Conservation (phyloP, 208 protist genomes). For the Acanthamoeba sp. region DNA sequence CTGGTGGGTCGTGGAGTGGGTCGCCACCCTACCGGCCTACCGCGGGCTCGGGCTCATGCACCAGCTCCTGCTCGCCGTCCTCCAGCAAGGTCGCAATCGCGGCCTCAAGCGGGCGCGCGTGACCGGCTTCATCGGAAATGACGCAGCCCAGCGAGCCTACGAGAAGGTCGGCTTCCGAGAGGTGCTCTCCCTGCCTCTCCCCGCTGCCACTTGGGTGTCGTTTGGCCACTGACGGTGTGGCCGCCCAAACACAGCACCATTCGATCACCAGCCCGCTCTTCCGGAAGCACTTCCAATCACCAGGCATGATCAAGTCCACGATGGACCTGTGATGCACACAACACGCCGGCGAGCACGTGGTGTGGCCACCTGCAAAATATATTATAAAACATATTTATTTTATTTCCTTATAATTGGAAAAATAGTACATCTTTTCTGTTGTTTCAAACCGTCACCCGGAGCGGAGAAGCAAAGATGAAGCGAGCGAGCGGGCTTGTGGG, state of each 20-base stretch:
- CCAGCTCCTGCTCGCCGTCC: background rate
- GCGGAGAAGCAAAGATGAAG: background rate
- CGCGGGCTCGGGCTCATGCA: background rate
- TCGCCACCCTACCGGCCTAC: background rate
- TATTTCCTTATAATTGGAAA: too few species aligned
- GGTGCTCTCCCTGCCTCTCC: too few species aligned
- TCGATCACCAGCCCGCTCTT: background rate
- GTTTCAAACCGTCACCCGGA: background rate
- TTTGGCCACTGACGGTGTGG: too few species aligned
- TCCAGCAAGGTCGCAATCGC: background rate
- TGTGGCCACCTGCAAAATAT: too few species aligned
- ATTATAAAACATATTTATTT: too few species aligned
- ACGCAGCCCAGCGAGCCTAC: background rate
- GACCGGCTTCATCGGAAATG: background rate
- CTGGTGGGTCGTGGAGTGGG: constrained; percentile 20
- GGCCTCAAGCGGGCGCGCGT: background rate
- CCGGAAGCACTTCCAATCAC: background rate
- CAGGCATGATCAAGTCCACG: background rate
- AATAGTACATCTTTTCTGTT: background rate
- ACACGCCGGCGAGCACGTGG: too few species aligned
- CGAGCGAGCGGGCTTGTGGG: background rate
- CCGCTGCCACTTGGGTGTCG: too few species aligned
- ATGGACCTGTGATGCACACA: background rate
- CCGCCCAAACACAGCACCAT: background rate
- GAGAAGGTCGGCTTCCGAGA: constrained; percentile 25